Conservation (phyloP, 176 grass and related monocot genomes). For the Guadua angustifolia region DNA sequence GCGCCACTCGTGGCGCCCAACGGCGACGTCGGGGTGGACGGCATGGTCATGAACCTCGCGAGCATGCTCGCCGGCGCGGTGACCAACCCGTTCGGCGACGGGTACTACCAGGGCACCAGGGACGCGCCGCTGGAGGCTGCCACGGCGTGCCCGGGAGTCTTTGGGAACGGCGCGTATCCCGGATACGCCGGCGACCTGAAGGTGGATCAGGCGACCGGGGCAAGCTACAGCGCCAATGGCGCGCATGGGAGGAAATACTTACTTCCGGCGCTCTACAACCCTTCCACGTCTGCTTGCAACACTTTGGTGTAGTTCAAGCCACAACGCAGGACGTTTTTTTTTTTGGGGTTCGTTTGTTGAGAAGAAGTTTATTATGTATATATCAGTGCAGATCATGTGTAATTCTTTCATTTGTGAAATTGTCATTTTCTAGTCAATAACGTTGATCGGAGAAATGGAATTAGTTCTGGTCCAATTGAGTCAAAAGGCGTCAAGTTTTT, state of each 20-base stretch:
- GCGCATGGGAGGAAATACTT: conserved; percentile 66
- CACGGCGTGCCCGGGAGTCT: conserved; percentile 56
- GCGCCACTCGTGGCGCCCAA: conserved; percentile 64
- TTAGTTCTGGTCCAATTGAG: background rate
- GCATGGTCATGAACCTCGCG: conserved; percentile 74
- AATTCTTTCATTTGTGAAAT: conserved; percentile 45
- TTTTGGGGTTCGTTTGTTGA: background rate
- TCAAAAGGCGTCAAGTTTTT: background rate
- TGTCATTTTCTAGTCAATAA: background rate
- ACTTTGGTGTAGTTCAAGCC: conserved; percentile 53
- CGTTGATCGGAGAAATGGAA: background rate
- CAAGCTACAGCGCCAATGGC: conserved; percentile 76
- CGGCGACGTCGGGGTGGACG: conserved; percentile 69
- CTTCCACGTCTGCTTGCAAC: conserved; percentile 55
- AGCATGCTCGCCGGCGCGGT: conserved; percentile 61
- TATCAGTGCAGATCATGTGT: background rate
- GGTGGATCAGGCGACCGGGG: conserved; percentile 50
- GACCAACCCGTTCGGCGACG: conserved; percentile 76
- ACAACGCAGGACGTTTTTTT: background rate
- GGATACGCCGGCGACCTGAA: conserved; percentile 69
- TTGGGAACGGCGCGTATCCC: conserved; percentile 65
- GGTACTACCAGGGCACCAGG: conserved; percentile 67
- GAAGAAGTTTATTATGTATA: conserved; percentile 36
- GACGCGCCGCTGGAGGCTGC: conserved; percentile 64
- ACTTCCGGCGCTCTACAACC: conserved; percentile 65